Percentiles rank a stretch among this genome's conserved stretches.
phyloP scores from a whole-genome alignment of 1,284 basidiomycete species.

The Malassezia japonica region DNA sequence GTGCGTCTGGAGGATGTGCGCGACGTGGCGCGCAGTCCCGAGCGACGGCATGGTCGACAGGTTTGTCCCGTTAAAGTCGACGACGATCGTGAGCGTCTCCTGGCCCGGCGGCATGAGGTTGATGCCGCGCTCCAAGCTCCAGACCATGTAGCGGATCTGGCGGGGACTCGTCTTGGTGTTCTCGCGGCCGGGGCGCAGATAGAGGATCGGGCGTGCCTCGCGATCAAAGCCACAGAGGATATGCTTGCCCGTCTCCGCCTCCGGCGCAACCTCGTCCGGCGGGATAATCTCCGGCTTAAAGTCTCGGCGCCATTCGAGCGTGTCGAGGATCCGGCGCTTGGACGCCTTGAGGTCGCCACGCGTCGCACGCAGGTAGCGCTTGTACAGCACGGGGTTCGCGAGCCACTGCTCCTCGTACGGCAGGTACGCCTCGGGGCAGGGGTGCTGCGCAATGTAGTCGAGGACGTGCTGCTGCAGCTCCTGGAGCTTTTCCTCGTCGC shows the following conservation, averaged over 20 bases:
- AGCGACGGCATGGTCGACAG: conserved; percentile 31
- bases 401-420: conserved; percentile 31
- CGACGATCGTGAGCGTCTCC: conserved; percentile 33
- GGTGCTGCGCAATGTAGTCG: conserved; percentile 5
- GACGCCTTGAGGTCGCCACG: conserved; percentile 38
- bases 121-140: conserved; percentile 38
- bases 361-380: conserved; percentile 36
- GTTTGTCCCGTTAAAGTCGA: conserved; percentile 33
- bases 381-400: conserved; percentile 23
- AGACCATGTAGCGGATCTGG: conserved; percentile 43
- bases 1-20: conserved; percentile 73
- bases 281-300: conserved; percentile 44
- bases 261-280: conserved; percentile 29
- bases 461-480: not conserved
- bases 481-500: conserved; percentile 8
- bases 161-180: conserved; percentile 35
- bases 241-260: conserved; percentile 42
- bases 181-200: conserved; percentile 40
- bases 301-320: conserved; percentile 39
- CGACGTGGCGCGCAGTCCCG: conserved; percentile 24
- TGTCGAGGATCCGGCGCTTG: conserved; percentile 34
- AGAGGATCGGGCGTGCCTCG: conserved; percentile 36
- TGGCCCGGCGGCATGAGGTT: conserved; percentile 36
- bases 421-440: conserved; percentile 19
- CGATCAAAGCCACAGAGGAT: conserved; percentile 41